These are phyloP conservation scores for Aspergillus terreus DNA, from an alignment of 2,329 filamentous ascomycete genomes.

Conservation along the genomic window DNA sequence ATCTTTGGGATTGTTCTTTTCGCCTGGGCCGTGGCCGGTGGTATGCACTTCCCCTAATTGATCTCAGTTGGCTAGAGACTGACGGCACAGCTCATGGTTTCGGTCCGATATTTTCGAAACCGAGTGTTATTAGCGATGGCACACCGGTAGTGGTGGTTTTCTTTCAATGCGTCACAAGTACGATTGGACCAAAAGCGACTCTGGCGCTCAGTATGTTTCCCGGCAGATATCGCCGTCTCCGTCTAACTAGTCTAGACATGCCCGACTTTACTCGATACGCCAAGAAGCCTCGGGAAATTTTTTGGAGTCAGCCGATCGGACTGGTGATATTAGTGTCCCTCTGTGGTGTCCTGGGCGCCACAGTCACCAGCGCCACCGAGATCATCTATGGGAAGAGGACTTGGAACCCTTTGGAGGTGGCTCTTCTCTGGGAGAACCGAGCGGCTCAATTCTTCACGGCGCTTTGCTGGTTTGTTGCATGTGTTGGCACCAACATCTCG, in stretches of 20 bases:
- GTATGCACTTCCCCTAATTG: neutral
- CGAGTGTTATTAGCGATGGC: constrained; percentile 8
- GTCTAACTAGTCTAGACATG: constrained; percentile 1
- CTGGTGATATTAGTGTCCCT: constrained; percentile 8
- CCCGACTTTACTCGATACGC: constrained; percentile 13
- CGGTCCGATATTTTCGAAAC: constrained; percentile 10
- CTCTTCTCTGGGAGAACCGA: constrained; percentile 7
- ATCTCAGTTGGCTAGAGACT: neutral
- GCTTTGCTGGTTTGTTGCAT: constrained; percentile 7
- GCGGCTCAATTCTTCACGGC: constrained; percentile 12
- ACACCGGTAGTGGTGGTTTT: constrained; percentile 10
- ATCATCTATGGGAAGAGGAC: constrained; percentile 10
- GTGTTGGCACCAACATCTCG: constrained; percentile 8
- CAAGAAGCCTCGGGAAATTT: constrained; percentile 2
- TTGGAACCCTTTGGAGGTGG: constrained; percentile 11
- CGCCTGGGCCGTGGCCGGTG: constrained; percentile 8
- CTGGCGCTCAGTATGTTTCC: constrained; percentile 7
- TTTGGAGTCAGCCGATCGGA: constrained; percentile 8
- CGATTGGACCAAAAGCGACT: constrained; percentile 10
- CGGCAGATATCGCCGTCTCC: neutral
- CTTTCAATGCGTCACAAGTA: constrained; percentile 9
- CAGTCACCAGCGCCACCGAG: constrained; percentile 6
- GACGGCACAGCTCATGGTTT: constrained; percentile 6
- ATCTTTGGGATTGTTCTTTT: constrained; percentile 11
- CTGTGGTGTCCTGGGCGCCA: constrained; percentile 10